Base-by-base conservation (phyloP, 2,329 filamentous ascomycete genomes). In the Ophiostoma triangulosporum region DNA sequence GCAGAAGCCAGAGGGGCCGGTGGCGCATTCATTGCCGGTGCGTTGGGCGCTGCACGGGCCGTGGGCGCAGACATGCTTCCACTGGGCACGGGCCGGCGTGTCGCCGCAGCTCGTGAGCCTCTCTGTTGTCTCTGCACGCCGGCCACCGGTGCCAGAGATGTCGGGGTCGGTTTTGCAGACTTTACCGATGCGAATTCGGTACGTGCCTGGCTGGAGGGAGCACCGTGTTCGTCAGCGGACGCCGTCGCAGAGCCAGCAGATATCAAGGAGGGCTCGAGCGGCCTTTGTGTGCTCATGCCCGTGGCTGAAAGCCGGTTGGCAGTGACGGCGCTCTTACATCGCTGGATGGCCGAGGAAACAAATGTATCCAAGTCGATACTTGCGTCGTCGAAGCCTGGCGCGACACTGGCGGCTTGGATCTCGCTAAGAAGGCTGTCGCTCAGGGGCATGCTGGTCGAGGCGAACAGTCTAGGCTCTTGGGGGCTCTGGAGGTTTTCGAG, bases 291-390 rank as follows among this genome's bases (percentile, higher is more conserved):
- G 49, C 66, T 65, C 66, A 81, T 70, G 17, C 76, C 75, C 15
- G 58, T 58, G n/a, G 61, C 61, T 3, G 66, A 64, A 4, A 66
- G 67, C 38, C 77, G 70, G 2, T 72, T 68, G 6, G 76, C 72
- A n/a, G 71, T 67, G 12, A 83, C 75, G 15, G 83, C 77, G 4
- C 67, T 70, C 65, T 80, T 83, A 80, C 80, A 84, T 29, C 78
- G 70, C 43, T 77, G 73, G 54, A 84, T 80, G 2, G 74, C 73
- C n/a, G 69, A 68, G 6, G 74, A 66, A 6, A 81, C 72, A 35
- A 78, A 62, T 0, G 72, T 71, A 56, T 69, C 69, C 1, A 82
- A 63, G 57, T 81, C 78, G 5, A 72, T 58, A 51, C 77, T 71
- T 1, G 71, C 69, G 60, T 81, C 77, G 32, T 76, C 69, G 2